phyloP scores from a whole-genome alignment of 2,329 filamentous ascomycete genomes.

The Cladophialophora psammophila region DNA sequence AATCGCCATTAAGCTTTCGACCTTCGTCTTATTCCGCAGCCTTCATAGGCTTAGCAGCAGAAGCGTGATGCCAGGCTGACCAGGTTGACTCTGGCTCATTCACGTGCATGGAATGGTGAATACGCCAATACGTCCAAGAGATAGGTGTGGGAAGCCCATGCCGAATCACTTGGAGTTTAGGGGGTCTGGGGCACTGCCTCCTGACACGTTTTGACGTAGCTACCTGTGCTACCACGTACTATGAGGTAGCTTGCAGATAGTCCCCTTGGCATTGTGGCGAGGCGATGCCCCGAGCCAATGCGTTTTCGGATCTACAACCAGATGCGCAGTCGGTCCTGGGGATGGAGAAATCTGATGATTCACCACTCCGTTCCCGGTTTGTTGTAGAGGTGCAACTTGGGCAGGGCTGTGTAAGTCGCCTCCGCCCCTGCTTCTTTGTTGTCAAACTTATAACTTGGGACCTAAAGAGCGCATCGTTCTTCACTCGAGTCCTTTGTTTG shows the following conservation, averaged over 20 bases:
- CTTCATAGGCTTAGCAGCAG: not conserved
- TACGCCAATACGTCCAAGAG: not conserved
- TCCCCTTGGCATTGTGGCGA: constrained; percentile 1
- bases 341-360: constrained; percentile 9
- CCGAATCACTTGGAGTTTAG: not conserved
- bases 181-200: constrained; percentile 10
- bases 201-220: constrained; percentile 6
- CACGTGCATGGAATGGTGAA: not conserved
- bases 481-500: not conserved
- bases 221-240: too few relatives aligned
- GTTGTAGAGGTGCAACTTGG: not conserved
- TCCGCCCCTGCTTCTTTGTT: not conserved
- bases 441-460: not conserved
- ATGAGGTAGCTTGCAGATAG: not conserved
- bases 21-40: not conserved
- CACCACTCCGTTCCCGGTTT: not conserved
- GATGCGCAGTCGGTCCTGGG: not conserved
- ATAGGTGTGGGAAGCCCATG: not conserved
- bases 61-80: constrained; percentile 13
- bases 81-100: constrained; percentile 4
- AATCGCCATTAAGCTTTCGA: constrained; percentile 13
- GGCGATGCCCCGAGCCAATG: constrained; percentile 6
- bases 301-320: not conserved
- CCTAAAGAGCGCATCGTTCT: not conserved
- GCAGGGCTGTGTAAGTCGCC: constrained; percentile 1